These are phyloP conservation scores for Hysterium pulicare DNA, from an alignment of 2,329 filamentous ascomycete species.

Conservation along the genomic window DNA sequence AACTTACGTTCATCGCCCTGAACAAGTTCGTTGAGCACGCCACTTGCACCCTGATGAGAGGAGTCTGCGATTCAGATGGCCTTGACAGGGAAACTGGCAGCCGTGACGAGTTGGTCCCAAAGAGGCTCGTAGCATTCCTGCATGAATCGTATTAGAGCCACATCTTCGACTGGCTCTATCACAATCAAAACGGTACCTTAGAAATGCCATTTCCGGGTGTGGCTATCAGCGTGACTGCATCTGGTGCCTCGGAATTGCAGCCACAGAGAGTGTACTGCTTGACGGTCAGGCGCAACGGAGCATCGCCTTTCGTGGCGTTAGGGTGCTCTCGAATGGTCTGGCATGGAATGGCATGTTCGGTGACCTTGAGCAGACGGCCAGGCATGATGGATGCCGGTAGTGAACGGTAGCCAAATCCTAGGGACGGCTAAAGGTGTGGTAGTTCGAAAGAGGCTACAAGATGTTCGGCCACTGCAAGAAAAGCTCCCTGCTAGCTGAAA, in stretches of 20 bases:
- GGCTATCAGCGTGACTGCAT: neutral
- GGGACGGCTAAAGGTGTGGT: neutral
- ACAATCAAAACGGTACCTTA: too few relatives aligned
- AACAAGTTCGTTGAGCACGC: slow-evolving; percentile 68
- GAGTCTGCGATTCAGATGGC: slow-evolving; percentile 88
- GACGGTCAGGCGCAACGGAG: neutral
- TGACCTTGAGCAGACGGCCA: neutral
- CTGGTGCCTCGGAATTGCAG: neutral
- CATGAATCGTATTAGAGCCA: slow-evolving; percentile 1
- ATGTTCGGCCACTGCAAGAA: too few relatives aligned
- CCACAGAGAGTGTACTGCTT: neutral
- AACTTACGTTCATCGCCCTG: slow-evolving; percentile 88
- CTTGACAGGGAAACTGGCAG: slow-evolving; percentile 63
- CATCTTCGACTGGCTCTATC: neutral
- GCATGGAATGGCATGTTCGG: neutral
- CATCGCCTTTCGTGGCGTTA: neutral
- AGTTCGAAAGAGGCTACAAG: too few relatives aligned
- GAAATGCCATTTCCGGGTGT: neutral
- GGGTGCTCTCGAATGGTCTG: neutral
- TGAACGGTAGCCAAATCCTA: neutral
- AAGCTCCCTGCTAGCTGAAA: too few relatives aligned
- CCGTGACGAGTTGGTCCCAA: slow-evolving; percentile 76
- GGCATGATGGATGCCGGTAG: neutral
- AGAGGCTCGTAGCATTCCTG: slow-evolving; percentile 90
- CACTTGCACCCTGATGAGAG: slow-evolving; percentile 79